phyloP scores from a whole-genome alignment of 352 stramenopile species.

The Blastocystis sp. region DNA sequence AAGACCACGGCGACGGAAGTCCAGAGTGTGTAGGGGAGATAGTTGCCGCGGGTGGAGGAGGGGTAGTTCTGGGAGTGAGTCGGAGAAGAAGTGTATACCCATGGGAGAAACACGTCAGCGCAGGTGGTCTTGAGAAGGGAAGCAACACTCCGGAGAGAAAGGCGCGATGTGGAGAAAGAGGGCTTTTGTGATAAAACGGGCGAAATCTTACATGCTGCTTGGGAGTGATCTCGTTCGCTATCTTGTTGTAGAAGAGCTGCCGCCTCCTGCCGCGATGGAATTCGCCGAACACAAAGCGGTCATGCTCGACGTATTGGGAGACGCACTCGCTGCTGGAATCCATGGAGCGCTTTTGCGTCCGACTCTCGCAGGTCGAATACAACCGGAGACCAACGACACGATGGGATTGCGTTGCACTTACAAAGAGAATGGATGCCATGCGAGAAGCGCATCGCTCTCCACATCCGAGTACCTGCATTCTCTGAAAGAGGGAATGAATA shows the following conservation, averaged over 20 bases:
- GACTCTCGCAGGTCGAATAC: not conserved
- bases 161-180: not conserved
- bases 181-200: not conserved
- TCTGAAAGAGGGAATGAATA: no score
- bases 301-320: not conserved
- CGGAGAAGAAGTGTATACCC: not conserved
- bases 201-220: not conserved
- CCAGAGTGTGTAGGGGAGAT: slow-evolving; percentile 31
- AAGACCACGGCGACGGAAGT: slow-evolving; percentile 27
- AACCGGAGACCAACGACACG: not conserved
- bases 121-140: not conserved
- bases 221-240: not conserved
- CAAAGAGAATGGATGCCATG: no score
- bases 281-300: not conserved
- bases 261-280: not conserved
- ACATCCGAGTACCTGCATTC: no score
- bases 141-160: not conserved
- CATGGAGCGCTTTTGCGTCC: not conserved
- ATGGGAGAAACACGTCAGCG: slow-evolving; percentile 35
- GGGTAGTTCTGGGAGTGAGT: slow-evolving; percentile 14
- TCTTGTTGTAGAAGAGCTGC: slow-evolving; percentile 5
- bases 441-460: no score
- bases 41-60: not conserved
- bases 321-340: not conserved
- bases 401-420: no score